Percentiles rank a stretch among this genome's conserved stretches.
phyloP scores from a whole-genome alignment of 176 grass and related monocot genomes.

The Aegilops tauschii region DNA sequence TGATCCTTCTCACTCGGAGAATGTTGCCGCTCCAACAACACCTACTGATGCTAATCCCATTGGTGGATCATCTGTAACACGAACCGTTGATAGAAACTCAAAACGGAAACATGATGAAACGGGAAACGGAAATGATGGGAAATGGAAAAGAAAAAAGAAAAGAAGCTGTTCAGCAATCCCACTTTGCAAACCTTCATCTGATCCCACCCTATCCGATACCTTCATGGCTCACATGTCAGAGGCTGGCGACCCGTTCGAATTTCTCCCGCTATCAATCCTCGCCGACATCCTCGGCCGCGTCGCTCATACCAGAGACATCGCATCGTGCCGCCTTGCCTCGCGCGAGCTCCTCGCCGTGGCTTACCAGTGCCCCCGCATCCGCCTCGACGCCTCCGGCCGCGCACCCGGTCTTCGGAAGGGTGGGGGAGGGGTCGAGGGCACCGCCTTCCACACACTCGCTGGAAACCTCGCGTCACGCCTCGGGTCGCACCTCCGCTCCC shows the following conservation, averaged over 20 bases:
- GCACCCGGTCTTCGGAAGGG: constrained; percentile 22
- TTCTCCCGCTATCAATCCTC: constrained; percentile 40
- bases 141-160: background rate
- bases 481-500: constrained; percentile 26
- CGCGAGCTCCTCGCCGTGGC: constrained; percentile 31
- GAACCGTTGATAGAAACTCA: background rate
- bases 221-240: constrained; percentile 10
- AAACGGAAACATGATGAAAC: background rate
- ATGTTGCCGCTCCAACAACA: background rate
- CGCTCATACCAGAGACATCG: constrained; percentile 46
- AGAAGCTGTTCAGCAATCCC: background rate
- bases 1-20: background rate
- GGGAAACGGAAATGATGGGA: background rate
- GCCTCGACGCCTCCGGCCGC: constrained; percentile 16
- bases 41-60: background rate
- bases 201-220: background rate
- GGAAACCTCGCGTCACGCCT: constrained; percentile 48
- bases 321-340: constrained; percentile 59
- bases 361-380: constrained; percentile 35
- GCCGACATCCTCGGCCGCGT: constrained; percentile 46
- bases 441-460: constrained; percentile 30
- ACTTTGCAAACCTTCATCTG: background rate
- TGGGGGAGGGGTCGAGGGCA: background rate
- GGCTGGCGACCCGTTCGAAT: constrained; percentile 31
- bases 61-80: background rate